Conservation (phyloP, 768 basidiomycete species). For the Hortiboletus flavorubellus region DNA sequence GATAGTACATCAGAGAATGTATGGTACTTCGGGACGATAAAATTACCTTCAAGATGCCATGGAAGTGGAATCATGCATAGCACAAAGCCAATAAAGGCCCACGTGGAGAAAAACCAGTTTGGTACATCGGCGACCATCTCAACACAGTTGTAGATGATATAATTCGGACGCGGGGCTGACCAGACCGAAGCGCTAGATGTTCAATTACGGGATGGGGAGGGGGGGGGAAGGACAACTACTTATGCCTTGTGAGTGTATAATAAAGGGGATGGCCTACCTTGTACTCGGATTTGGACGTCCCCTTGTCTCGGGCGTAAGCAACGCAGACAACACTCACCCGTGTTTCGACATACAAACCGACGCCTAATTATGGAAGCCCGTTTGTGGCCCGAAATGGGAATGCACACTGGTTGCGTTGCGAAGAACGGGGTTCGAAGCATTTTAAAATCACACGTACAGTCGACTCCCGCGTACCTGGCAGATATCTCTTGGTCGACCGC, state of each 20-base stretch:
- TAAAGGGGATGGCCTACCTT: conserved; percentile 24
- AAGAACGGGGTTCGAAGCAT: no score
- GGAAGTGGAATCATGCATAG: conserved; percentile 57
- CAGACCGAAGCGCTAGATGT: conserved; percentile 3
- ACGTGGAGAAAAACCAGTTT: conserved; percentile 40
- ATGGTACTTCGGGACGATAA: not conserved
- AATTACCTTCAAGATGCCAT: conserved; percentile 50
- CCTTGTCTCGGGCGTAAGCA: not conserved
- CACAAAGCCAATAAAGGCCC: conserved; percentile 56
- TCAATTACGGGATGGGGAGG: conserved; percentile 3
- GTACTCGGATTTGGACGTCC: conserved; percentile 29
- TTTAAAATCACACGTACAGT: no score
- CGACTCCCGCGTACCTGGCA: no score
- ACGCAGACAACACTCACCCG: no score
- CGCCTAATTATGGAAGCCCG: conserved; percentile 18
- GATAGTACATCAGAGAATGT: not conserved
- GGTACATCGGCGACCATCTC: conserved; percentile 26
- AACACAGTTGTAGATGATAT: conserved; percentile 25
- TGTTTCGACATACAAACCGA: conserved; percentile 20
- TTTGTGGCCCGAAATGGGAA: conserved; percentile 26
- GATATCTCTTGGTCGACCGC: no score
- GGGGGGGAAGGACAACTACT: not conserved
- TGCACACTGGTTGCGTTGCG: not conserved
- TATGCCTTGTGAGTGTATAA: conserved; percentile 9
- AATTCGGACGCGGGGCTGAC: conserved; percentile 6